Conservation (phyloP, 495 filamentous ascomycete genomes). For the Stereocaulon alpinum region DNA sequence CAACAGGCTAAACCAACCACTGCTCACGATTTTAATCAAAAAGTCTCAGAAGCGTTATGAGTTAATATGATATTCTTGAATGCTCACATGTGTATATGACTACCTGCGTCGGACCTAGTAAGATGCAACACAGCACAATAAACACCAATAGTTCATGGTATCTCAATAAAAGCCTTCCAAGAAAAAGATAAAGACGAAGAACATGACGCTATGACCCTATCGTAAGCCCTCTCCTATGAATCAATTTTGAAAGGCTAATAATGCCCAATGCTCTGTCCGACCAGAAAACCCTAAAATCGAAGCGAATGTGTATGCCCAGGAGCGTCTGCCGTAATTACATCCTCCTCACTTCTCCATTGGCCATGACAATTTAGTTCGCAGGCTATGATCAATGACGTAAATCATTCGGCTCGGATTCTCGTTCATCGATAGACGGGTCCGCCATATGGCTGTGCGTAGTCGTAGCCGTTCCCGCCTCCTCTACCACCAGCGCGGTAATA, state of each 20-base stretch:
- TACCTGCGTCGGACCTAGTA: constrained; percentile 1
- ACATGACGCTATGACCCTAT: no score
- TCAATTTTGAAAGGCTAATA: no score
- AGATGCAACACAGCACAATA: neutral
- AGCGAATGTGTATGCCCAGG: constrained; percentile 4
- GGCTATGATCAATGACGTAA: no score
- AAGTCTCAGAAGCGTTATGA: no score
- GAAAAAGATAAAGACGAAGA: neutral
- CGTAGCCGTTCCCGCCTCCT: constrained; percentile 17
- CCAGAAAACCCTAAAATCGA: neutral
- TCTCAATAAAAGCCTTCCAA: neutral
- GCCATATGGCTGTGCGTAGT: constrained; percentile 19
- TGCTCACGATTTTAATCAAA: no score
- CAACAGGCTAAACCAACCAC: no score
- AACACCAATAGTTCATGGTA: constrained; percentile 13
- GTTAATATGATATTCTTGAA: no score
- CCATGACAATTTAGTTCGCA: no score
- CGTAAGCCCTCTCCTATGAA: no score
- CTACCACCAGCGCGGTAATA: constrained; percentile 20
- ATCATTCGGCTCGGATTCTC: no score
- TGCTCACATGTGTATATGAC: neutral
- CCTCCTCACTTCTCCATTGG: neutral
- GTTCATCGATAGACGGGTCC: constrained; percentile 16
- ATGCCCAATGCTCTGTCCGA: no score
- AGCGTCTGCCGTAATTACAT: neutral